Conservation (phyloP, 2,329 filamentous ascomycete species). For the Botryotinia globosa region DNA sequence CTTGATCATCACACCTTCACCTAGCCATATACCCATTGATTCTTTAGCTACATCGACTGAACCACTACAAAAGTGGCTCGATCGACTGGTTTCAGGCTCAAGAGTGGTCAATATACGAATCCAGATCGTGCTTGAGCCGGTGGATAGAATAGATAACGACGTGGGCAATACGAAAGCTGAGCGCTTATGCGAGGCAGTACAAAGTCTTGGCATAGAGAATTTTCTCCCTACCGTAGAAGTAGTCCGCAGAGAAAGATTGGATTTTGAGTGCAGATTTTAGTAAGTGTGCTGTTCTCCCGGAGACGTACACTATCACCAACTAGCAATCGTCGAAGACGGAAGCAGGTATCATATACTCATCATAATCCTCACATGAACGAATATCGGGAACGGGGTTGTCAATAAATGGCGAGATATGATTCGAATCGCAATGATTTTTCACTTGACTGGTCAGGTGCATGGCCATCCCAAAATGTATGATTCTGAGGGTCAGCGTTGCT, state of each 20-base stretch:
- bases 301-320: not conserved
- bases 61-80: not conserved
- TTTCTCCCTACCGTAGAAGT: not conserved
- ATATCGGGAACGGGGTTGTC: not conserved
- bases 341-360: not conserved
- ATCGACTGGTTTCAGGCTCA: not conserved
- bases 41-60: not conserved
- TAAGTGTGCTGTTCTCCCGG: not conserved
- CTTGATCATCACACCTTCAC: not conserved
- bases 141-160: not conserved
- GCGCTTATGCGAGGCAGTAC: not conserved
- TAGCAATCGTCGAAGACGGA: not conserved
- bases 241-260: not conserved
- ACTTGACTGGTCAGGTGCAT: not conserved
- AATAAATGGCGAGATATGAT: not conserved
- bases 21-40: accelerated
- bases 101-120: not conserved
- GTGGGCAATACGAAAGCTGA: not conserved
- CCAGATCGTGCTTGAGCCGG: not conserved
- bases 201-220: not conserved
- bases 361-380: not conserved
- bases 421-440: not conserved
- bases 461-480: not conserved
- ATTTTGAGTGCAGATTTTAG: not conserved
- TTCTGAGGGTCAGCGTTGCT: not conserved